Conservation (phyloP, 208 protist species). For the Trypanosoma cruzi region DNA sequence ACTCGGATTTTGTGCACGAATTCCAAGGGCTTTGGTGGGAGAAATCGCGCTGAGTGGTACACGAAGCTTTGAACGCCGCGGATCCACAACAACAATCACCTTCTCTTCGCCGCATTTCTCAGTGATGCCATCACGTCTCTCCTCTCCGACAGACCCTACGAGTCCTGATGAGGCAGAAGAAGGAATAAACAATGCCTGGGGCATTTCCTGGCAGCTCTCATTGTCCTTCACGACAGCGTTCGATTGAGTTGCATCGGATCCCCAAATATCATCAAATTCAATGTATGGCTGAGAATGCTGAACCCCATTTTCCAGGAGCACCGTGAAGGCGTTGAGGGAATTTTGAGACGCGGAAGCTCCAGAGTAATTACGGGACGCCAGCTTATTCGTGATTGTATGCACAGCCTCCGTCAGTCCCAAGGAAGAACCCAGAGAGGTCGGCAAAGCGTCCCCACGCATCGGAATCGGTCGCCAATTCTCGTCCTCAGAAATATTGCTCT, state of each 20-base stretch:
- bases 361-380: conserved; percentile 5
- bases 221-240: neutral
- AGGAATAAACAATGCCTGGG: neutral
- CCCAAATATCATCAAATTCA: conserved; percentile 2
- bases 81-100: conserved; percentile 58
- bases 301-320: conserved; percentile 1
- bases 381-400: neutral
- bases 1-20: conserved; percentile 54
- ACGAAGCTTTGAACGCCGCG: conserved; percentile 68
- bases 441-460: neutral
- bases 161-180: neutral
- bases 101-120: neutral
- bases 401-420: conserved; percentile 11
- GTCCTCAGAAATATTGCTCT: neutral
- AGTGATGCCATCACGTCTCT: neutral
- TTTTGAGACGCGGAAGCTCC: conserved; percentile 1
- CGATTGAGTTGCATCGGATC: neutral
- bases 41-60: conserved; percentile 61
- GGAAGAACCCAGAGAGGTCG: conserved; percentile 10
- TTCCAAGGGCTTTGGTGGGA: conserved; percentile 57
- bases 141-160: neutral
- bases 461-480: neutral
- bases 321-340: neutral
- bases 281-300: conserved; percentile 1
- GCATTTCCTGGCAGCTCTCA: neutral